These are phyloP conservation scores for Crepidotus variabilis DNA, from an alignment of 768 basidiomycete species.

Conservation along the genomic window DNA sequence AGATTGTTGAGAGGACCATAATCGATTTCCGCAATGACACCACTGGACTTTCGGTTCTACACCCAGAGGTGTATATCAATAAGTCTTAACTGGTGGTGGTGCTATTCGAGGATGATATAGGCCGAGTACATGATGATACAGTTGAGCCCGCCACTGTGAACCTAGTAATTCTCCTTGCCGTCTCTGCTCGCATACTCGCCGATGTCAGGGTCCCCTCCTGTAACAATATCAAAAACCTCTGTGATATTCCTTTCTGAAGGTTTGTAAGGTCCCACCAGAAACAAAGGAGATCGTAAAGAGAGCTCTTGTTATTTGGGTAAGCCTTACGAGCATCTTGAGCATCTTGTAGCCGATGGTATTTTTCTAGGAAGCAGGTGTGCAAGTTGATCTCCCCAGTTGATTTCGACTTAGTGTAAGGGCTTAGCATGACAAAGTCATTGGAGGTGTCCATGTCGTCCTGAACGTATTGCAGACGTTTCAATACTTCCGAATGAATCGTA, in stretches of 20 bases:
- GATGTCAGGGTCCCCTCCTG: background rate
- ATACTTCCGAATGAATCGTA: background rate
- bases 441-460: slow-evolving; percentile 1
- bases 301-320: too few species aligned
- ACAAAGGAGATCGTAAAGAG: background rate
- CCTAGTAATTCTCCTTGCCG: background rate
- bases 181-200: background rate
- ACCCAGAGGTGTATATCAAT: background rate
- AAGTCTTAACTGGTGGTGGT: background rate
- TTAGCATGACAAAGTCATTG: background rate
- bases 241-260: background rate
- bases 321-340: too few species aligned
- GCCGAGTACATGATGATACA: background rate
- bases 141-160: background rate
- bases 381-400: background rate
- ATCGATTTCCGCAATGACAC: background rate
- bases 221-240: background rate
- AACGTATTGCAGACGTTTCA: background rate
- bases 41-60: background rate
- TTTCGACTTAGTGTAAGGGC: background rate
- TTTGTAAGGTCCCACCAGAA: background rate
- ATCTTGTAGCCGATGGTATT: background rate
- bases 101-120: background rate
- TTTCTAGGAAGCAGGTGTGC: background rate
- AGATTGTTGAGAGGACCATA: background rate